Percentiles rank a stretch among this genome's conserved stretches.
Conservation (phyloP, 225 moss, liverwort and hornwort species). For the Physcomitrellopsis africana region DNA sequence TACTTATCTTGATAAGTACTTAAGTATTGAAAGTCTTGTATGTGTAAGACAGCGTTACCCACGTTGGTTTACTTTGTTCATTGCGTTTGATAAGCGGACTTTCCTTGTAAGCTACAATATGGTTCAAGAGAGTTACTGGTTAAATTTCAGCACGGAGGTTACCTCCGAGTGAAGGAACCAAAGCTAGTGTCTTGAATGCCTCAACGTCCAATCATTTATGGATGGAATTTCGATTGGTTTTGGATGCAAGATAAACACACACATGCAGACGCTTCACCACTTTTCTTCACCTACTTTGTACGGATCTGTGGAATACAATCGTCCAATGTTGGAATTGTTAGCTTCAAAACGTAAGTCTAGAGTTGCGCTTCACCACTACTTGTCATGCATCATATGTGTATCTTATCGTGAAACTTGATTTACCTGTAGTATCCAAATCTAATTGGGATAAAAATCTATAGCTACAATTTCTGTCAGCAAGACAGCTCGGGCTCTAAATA, state of each 20-base stretch:
- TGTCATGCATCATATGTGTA: background rate
- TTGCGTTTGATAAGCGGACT: too few species aligned
- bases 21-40: too few species aligned
- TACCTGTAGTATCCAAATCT: conserved; percentile 7
- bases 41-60: too few species aligned
- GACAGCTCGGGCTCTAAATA: conserved; percentile 39
- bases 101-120: too few species aligned
- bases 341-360: conserved; percentile 9
- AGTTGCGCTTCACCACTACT: conserved; percentile 15
- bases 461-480: conserved; percentile 40
- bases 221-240: background rate
- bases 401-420: background rate
- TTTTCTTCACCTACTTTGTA: conserved; percentile 27
- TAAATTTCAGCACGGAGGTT: too few species aligned
- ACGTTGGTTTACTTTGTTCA: too few species aligned
- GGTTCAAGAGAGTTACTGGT: too few species aligned
- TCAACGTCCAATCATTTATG: background rate
- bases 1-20: too few species aligned
- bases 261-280: background rate
- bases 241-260: background rate
- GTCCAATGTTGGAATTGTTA: conserved; percentile 10
- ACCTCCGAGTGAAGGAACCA: too few species aligned
- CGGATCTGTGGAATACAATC: conserved; percentile 38
- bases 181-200: too few species aligned
- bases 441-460: conserved; percentile 37